Evolutionary conservation across 805 yeast genomes (phyloP).

Genomic region (Maudiozyma pseudohumilis): DNA sequence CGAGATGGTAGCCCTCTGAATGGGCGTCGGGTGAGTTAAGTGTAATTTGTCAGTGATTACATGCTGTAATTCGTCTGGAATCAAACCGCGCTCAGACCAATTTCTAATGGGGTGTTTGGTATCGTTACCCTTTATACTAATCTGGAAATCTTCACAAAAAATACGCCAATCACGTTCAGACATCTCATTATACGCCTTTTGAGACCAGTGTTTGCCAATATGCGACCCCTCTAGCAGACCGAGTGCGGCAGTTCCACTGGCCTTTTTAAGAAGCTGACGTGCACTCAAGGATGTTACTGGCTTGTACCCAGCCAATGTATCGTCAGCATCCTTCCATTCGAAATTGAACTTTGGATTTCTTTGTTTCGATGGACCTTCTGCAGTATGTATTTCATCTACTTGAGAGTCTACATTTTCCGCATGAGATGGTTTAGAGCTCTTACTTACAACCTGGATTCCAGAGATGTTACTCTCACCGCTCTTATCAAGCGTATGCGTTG

Average conservation of each 20-base stretch:
- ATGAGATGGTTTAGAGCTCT: too few species aligned
- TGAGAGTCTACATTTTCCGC: slow-evolving; percentile 3
- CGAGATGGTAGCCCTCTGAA: slow-evolving; percentile 85
- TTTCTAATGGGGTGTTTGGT: slow-evolving; percentile 48
- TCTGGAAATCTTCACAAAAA: slow-evolving; percentile 65
- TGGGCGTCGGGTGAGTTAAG: slow-evolving; percentile 71
- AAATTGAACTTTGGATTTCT: slow-evolving; percentile 41
- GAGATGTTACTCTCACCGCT: too few species aligned
- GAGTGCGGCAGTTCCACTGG: neutral
- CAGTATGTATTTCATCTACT: neutral
- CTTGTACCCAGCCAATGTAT: slow-evolving; percentile 41
- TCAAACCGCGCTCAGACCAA: slow-evolving; percentile 55
- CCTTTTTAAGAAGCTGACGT: slow-evolving; percentile 10
- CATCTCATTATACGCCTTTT: slow-evolving; percentile 59
- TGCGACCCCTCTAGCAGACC: slow-evolving; percentile 12
- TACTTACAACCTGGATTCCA: too few species aligned
- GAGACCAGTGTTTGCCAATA: slow-evolving; percentile 47
- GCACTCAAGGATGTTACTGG: slow-evolving; percentile 31
- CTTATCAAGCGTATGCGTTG: too few species aligned
- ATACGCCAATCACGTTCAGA: slow-evolving; percentile 82
- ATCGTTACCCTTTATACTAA: slow-evolving; percentile 40
- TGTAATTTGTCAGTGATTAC: slow-evolving; percentile 32
- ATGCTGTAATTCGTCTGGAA: slow-evolving; percentile 36
- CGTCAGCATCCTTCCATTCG: slow-evolving; percentile 62
- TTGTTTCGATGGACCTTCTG: neutral